These are phyloP conservation scores for Crepidotus sp. DNA, from an alignment of 1,284 basidiomycete genomes.

Conservation along the genomic window DNA sequence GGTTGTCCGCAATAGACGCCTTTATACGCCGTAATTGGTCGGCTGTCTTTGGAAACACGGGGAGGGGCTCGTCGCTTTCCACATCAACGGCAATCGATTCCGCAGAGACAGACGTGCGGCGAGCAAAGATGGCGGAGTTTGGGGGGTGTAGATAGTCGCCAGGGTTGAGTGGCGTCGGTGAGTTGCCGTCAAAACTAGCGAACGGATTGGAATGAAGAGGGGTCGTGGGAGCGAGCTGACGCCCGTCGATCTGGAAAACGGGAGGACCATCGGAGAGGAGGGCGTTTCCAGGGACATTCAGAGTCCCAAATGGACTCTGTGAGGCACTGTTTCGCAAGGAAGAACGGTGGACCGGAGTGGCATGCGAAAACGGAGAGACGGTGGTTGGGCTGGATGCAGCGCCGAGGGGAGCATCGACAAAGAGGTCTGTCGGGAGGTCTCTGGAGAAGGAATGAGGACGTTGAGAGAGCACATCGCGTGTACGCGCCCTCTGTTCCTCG, in stretches of 20 bases:
- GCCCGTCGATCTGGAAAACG: constrained; percentile 48
- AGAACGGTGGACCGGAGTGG: constrained; percentile 39
- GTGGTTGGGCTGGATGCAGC: constrained; percentile 26
- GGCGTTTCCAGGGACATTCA: constrained; percentile 72
- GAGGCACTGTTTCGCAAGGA: constrained; percentile 44
- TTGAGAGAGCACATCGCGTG: constrained; percentile 54
- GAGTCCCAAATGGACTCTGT: constrained; percentile 65
- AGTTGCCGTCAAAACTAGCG: constrained; percentile 38
- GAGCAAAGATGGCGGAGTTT: constrained; percentile 73
- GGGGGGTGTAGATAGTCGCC: constrained; percentile 60
- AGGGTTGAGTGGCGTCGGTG: constrained; percentile 38
- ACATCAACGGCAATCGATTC: constrained; percentile 87
- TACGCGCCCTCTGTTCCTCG: constrained; percentile 71
- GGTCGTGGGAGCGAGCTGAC: constrained; percentile 53
- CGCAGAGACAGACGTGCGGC: constrained; percentile 93
- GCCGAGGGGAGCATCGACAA: constrained; percentile 45
- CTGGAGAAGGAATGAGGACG: constrained; percentile 38
- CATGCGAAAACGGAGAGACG: constrained; percentile 43
- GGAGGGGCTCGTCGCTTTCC: constrained; percentile 53
- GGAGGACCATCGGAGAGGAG: constrained; percentile 47
- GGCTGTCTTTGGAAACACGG: constrained; percentile 74
- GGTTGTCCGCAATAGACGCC: constrained; percentile 79
- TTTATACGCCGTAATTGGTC: constrained; percentile 87
- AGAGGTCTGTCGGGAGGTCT: constrained; percentile 50
- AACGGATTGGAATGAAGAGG: constrained; percentile 47